Percentiles rank a stretch among this genome's conserved stretches.
phyloP scores from a whole-genome alignment of 441 rosid species.

The Jatropha multifida region DNA sequence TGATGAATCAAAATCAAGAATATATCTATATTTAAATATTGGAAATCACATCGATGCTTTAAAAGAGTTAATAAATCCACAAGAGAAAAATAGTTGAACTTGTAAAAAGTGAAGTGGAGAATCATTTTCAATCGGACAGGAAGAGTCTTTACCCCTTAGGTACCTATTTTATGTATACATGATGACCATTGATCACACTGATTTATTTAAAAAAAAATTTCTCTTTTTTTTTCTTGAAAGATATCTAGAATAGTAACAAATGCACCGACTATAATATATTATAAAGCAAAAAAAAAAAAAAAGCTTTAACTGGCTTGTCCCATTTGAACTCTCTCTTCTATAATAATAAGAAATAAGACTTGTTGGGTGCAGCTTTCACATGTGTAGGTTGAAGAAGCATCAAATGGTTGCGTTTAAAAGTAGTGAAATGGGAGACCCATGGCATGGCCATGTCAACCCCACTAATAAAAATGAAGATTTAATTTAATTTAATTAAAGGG shows the following conservation, averaged over 20 bases:
- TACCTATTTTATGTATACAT: not conserved
- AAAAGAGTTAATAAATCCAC: not conserved
- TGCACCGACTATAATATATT: conserved; percentile 31
- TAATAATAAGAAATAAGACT: not conserved
- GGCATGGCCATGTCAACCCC: conserved; percentile 20
- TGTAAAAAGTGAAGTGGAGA: conserved; percentile 11
- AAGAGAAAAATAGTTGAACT: conserved; percentile 18
- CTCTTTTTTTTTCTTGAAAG: too few species aligned
- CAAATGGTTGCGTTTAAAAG: conserved; percentile 41
- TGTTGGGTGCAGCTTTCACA: conserved; percentile 23
- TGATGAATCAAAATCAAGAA: too few species aligned
- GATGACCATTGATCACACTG: not conserved
- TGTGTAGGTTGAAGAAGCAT: conserved; percentile 15
- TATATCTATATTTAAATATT: too few species aligned
- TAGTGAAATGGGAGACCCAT: conserved; percentile 22
- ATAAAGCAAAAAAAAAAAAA: conserved; percentile 3
- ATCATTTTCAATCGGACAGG: conserved; percentile 22
- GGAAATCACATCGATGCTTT: too few species aligned
- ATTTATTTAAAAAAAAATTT: too few species aligned
- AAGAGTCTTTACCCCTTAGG: not conserved
- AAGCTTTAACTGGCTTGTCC: conserved; percentile 30
- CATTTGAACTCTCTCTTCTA: conserved; percentile 30
- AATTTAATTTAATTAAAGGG: not conserved
- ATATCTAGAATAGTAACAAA: not conserved
- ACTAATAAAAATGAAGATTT: conserved; percentile 19